Base-by-base conservation (phyloP, 768 basidiomycete species). In the Kwoniella sp. region DNA sequence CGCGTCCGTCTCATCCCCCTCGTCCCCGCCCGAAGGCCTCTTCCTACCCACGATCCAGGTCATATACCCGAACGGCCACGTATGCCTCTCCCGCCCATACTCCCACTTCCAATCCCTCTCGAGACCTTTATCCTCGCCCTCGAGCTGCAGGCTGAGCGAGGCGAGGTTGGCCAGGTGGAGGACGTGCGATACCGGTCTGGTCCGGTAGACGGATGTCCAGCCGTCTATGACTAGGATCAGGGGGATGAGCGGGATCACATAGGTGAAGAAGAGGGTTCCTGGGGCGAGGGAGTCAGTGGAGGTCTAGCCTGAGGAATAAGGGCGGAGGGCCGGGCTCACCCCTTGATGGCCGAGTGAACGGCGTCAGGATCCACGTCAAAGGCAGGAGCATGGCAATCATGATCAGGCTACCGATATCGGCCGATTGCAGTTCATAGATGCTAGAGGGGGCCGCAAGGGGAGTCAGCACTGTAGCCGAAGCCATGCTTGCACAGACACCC, bases 241-340 rank as follows among this genome's bases (percentile, higher is more conserved):
- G 17, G 71, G 71, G 25, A 73, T 59, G 34, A 73, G 38, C 14
- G 71, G 71, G 26, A 73, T 58, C 15, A 67, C 36, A 45, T 71
- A 73, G 31, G 69, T 71, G 59, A 73, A 66, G 42, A 73, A 52
- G 7, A 73, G 53, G 15, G 49, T 59, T 3, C 52, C 70, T 73
- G 46, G 17, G 17, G 26, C 28, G 26, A 20, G 20, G 17, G n/a
- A n/a, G n/a, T 55, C 22, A 51, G 46, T 44, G 15, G 10, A 25
- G 17, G 19, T 23, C 25, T 22, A 10, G 26, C 20, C 17, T 9
- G 17, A 48, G 23, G 48, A n/a, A 34, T 47, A 19, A 15, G 15
- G 31, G 15, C 15, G 31, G 31, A 8, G 9, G 31, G 31, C 8
- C 31, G 31, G 31, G 31, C 41, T 44, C 33, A 51, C 50, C 40